Base-by-base conservation (phyloP, 2,329 filamentous ascomycete species). In the Colletotrichum magnum region DNA sequence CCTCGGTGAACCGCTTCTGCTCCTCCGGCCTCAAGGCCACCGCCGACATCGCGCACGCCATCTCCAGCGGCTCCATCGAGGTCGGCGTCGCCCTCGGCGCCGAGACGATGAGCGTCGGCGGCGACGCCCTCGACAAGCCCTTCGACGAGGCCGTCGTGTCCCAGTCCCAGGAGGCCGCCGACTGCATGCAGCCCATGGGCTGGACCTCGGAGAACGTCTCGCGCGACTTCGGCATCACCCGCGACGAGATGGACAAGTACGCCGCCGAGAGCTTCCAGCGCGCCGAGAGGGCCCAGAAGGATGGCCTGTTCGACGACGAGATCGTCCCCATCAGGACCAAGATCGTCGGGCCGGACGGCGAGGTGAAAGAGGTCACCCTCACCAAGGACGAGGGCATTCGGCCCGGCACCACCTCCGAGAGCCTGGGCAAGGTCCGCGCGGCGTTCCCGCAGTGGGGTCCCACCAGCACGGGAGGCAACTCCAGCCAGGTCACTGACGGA, bases 151-250 rank as follows among this genome's bases (percentile, higher is more conserved):
- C 92, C 72, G 90, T 98, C 69, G 84, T 93, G 54, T 79, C 84
- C 74, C 84, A 87, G 76, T 92, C 88, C 83, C 92, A 94, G 79
- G 94, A 98, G 78, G 89, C 94, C 0, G 82, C 82, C 54, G 95
- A 98, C 83, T 96, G 94, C 86, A 89, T 95, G 89, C 89, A 94
- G 87, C 93, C 95, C 73, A 99, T 99, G 96, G 96, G 96, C 24
- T 97, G 97, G 89, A 99, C 96, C 3, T 95, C 92, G 69, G 96
- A 99, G 86, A 98, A 98, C 79, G 94, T 99, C 32, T 94, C 92
- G 75, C 90, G 90, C 57, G 96, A 98, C 83, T 98, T 98, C 81
- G 89, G 92, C 78, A 91, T 99, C 78, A 84, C 89, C 2, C 89
- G 96, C 70, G 90, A 95, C 78, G 83, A 84, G 79, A 93, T 98